These are phyloP conservation scores for Colletotrichum salicis DNA, from an alignment of 2,329 filamentous ascomycete species.

Conservation along the genomic window DNA sequence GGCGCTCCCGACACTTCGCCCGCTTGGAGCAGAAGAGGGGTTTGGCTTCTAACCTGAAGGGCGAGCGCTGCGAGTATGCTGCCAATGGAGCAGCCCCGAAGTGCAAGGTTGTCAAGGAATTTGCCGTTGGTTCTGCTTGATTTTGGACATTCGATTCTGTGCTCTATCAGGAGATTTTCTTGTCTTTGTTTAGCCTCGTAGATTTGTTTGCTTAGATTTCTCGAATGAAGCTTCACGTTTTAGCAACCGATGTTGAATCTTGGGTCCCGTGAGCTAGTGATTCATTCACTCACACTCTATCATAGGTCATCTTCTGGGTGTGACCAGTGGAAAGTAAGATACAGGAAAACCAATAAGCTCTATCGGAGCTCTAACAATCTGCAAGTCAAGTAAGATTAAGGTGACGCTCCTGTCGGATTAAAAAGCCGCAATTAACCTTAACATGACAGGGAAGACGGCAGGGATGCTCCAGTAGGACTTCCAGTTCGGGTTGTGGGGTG, in stretches of 20 bases:
- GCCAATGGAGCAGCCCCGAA: not conserved
- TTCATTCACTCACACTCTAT: not conserved
- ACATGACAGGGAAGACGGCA: not conserved
- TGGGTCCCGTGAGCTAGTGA: not conserved
- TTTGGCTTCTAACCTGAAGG: constrained; percentile 11
- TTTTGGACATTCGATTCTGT: not conserved
- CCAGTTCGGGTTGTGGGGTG: not conserved
- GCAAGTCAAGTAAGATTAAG: not conserved
- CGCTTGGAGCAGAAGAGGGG: constrained; percentile 13
- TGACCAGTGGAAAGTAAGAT: not conserved
- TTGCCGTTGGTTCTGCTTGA: not conserved
- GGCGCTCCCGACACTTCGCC: constrained; percentile 6
- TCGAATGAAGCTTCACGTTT: not conserved
- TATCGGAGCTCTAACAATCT: not conserved
- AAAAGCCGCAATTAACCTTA: not conserved
- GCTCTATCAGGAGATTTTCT: not conserved
- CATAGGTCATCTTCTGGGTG: not conserved
- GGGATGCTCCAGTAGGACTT: too few relatives aligned
- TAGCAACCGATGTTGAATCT: not conserved
- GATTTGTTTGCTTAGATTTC: not conserved
- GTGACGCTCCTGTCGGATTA: not conserved
- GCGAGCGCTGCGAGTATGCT: constrained; percentile 16
- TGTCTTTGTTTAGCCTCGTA: not conserved
- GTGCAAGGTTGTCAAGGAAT: constrained; percentile 15
- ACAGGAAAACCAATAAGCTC: not conserved